Evolutionary conservation across 202 grass and related monocot species (phyloP).

Genomic region (Schoenoplectus tabernaemontani): DNA sequence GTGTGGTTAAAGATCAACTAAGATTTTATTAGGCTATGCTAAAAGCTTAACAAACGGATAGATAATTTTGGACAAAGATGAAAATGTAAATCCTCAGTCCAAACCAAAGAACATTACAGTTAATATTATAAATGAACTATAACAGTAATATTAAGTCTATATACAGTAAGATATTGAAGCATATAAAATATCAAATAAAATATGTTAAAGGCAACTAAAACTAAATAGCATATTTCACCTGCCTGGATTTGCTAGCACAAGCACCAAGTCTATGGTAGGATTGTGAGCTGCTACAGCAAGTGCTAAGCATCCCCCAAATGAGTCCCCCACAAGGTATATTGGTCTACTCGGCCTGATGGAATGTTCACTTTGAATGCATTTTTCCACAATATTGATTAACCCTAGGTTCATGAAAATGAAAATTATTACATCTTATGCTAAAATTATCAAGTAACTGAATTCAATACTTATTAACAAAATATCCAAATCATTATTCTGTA

Average conservation of each 20-base stretch:
- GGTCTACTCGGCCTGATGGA: slow-evolving; percentile 46
- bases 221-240: slow-evolving; percentile 32
- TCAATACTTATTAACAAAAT: neutral
- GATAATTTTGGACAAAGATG: neutral
- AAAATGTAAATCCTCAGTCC: neutral
- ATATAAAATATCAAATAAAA: neutral
- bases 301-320: slow-evolving; percentile 81
- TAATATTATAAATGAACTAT: neutral
- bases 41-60: neutral
- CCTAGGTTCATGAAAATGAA: slow-evolving; percentile 32
- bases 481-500: neutral
- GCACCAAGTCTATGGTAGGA: slow-evolving; percentile 60
- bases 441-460: neutral
- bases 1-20: neutral
- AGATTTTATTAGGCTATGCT: neutral
- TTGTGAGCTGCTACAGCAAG: slow-evolving; percentile 74
- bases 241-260: slow-evolving; percentile 91
- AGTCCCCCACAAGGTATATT: slow-evolving; percentile 84
- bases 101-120: neutral
- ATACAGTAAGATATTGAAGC: neutral
- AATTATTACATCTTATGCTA: neutral
- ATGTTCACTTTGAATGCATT: slow-evolving; percentile 53
- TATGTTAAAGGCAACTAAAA: neutral
- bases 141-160: neutral
- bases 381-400: slow-evolving; percentile 49